Percentiles rank a stretch among this genome's conserved stretches.
Conservation (phyloP, 805 yeast genomes). For the Ogataea sp. region DNA sequence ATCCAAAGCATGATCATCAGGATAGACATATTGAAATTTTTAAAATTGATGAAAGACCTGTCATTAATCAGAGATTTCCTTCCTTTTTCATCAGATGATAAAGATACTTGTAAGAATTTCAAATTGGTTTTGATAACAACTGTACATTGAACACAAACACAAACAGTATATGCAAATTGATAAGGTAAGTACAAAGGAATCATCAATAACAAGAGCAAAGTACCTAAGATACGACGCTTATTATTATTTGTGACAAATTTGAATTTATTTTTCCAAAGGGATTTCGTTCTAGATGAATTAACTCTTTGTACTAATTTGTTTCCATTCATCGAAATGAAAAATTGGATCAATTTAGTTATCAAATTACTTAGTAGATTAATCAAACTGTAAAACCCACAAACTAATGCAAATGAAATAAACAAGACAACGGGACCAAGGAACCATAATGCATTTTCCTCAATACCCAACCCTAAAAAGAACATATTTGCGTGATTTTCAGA, state of each 20-base stretch:
- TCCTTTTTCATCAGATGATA: not conserved
- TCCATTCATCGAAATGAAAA: not conserved
- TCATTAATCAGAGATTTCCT: too few relatives aligned
- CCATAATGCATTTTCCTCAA: conserved; percentile 47
- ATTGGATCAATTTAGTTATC: not conserved
- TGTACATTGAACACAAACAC: conserved; percentile 49
- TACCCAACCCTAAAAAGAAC: conserved; percentile 63
- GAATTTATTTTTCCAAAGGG: too few relatives aligned
- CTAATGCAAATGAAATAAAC: conserved; percentile 36
- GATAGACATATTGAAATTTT: conserved; percentile 56
- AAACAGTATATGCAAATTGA: conserved; percentile 65
- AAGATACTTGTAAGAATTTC: too few relatives aligned
- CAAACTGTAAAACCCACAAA: conserved; percentile 26
- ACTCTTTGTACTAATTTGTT: not conserved
- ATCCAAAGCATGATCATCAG: conserved; percentile 68
- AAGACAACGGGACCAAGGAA: conserved; percentile 53
- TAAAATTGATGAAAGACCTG: conserved; percentile 13
- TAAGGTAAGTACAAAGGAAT: conserved; percentile 68
- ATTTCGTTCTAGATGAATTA: too few relatives aligned
- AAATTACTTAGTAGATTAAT: not conserved
- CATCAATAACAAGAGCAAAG: conserved; percentile 29
- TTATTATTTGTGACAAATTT: conserved; percentile 4
- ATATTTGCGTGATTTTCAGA: conserved; percentile 36
- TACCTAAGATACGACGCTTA: conserved; percentile 24
- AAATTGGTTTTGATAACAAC: conserved; percentile 32